Percentiles rank a stretch among this genome's conserved stretches.
phyloP scores from a whole-genome alignment of 805 yeast species.

The Scheffersomyces coipomensis region DNA sequence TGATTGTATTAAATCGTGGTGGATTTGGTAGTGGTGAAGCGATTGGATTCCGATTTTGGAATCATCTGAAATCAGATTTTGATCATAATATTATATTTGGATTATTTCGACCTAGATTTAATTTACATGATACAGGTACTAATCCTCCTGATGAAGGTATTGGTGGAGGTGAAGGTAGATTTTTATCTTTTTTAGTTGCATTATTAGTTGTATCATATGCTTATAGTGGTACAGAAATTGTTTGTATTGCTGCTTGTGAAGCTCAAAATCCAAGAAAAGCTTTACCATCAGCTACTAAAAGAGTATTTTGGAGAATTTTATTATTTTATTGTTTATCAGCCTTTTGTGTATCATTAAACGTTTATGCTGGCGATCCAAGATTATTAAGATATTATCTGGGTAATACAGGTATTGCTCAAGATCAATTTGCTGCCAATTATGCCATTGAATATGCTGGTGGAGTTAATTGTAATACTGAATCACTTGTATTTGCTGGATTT shows the following conservation, averaged over 20 bases:
- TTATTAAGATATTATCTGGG: constrained; percentile 54
- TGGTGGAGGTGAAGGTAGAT: constrained; percentile 58
- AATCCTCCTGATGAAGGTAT: constrained; percentile 54
- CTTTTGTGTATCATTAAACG: constrained; percentile 67
- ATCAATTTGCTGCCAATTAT: constrained; percentile 18
- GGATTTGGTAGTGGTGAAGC: constrained; percentile 33
- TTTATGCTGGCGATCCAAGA: constrained; percentile 78
- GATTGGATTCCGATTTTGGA: constrained; percentile 71
- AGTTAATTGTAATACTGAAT: constrained; percentile 23
- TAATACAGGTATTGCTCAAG: constrained; percentile 23
- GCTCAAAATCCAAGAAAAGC: constrained; percentile 79
- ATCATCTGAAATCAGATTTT: constrained; percentile 46
- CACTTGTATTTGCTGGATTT: constrained; percentile 28
- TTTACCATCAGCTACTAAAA: constrained; percentile 71
- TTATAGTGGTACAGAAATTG: constrained; percentile 79
- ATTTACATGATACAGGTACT: constrained; percentile 57
- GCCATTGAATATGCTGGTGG: constrained; percentile 38
- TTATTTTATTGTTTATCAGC: constrained; percentile 65
- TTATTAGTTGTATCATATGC: constrained; percentile 68
- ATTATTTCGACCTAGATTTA: constrained; percentile 70
- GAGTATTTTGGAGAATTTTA: constrained; percentile 70
- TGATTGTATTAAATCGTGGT: constrained; percentile 66
- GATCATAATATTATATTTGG: constrained; percentile 58
- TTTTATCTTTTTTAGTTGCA: constrained; percentile 61
- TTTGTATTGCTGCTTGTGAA: constrained; percentile 82